These are phyloP conservation scores for Cercospora sp. DNA, from an alignment of 2,329 filamentous ascomycete species.

Conservation along the genomic window DNA sequence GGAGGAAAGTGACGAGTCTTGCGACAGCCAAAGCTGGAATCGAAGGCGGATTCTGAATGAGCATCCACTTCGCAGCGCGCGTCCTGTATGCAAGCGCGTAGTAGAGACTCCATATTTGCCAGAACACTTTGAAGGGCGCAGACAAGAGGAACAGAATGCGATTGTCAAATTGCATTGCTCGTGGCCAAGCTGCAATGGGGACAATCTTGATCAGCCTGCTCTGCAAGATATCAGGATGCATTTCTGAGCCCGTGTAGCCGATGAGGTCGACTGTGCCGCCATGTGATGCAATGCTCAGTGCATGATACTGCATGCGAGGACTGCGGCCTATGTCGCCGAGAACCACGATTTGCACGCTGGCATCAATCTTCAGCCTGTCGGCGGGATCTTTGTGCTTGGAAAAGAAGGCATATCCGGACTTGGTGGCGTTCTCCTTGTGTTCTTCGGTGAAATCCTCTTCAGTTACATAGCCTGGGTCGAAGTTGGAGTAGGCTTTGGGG, in stretches of 20 bases:
- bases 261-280: constrained; percentile 80
- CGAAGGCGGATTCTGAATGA: constrained; percentile 91
- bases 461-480: constrained; percentile 31
- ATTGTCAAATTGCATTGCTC: constrained; percentile 64
- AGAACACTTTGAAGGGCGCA: constrained; percentile 81
- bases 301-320: constrained; percentile 98
- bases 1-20: constrained; percentile 68
- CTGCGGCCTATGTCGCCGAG: constrained; percentile 93
- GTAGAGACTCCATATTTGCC: constrained; percentile 74
- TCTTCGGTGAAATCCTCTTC: constrained; percentile 35
- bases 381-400: constrained; percentile 27
- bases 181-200: constrained; percentile 67
- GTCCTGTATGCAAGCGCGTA: constrained; percentile 71
- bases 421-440: constrained; percentile 26
- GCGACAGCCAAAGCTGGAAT: constrained; percentile 85
- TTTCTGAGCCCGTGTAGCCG: constrained; percentile 82
- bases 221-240: constrained; percentile 73
- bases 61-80: constrained; percentile 75
- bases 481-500: constrained; percentile 54
- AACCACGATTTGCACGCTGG: constrained; percentile 77
- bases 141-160: constrained; percentile 74
- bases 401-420: constrained; percentile 38
- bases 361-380: constrained; percentile 41
- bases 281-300: constrained; percentile 82
- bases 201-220: constrained; percentile 70